These are phyloP conservation scores for Hypoxylon fuscum DNA, from an alignment of 495 filamentous ascomycete genomes.

Conservation along the genomic window DNA sequence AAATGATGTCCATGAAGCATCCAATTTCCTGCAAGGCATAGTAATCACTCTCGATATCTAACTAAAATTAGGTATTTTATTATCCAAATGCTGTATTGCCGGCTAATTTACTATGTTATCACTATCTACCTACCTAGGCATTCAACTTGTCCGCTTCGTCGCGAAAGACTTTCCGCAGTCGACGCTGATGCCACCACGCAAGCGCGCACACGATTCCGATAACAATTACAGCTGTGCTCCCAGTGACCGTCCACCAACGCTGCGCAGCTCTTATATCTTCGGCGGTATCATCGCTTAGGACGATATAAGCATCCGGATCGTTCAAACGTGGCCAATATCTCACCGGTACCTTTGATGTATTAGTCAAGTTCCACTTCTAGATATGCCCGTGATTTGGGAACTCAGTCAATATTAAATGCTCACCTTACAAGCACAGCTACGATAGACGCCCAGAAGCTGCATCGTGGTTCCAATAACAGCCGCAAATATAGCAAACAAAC, in stretches of 20 bases:
- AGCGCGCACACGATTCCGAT: conserved; percentile 44
- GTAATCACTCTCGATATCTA: too few species aligned
- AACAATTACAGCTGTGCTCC: conserved; percentile 38
- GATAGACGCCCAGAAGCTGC: conserved; percentile 51
- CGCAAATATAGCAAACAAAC: conserved; percentile 46
- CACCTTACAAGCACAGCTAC: conserved; percentile 48
- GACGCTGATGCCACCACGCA: conserved; percentile 50
- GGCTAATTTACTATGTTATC: not conserved
- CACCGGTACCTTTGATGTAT: conserved; percentile 31
- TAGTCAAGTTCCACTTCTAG: not conserved
- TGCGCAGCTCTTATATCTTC: conserved; percentile 34
- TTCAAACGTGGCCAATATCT: conserved; percentile 34
- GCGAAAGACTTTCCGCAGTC: conserved; percentile 44
- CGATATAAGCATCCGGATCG: conserved; percentile 32
- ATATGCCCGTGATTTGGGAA: not conserved
- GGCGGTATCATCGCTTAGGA: conserved; percentile 35
- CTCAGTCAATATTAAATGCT: conserved; percentile 3
- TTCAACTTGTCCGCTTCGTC: conserved; percentile 42
- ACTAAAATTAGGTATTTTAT: not conserved
- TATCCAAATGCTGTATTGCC: not conserved
- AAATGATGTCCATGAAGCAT: too few species aligned
- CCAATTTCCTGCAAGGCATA: too few species aligned
- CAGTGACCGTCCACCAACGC: conserved; percentile 44
- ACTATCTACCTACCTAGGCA: conserved; percentile 4
- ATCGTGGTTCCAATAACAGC: conserved; percentile 49